phyloP scores from a whole-genome alignment of 202 grass and related monocot genomes.

The Eragrostis tef region DNA sequence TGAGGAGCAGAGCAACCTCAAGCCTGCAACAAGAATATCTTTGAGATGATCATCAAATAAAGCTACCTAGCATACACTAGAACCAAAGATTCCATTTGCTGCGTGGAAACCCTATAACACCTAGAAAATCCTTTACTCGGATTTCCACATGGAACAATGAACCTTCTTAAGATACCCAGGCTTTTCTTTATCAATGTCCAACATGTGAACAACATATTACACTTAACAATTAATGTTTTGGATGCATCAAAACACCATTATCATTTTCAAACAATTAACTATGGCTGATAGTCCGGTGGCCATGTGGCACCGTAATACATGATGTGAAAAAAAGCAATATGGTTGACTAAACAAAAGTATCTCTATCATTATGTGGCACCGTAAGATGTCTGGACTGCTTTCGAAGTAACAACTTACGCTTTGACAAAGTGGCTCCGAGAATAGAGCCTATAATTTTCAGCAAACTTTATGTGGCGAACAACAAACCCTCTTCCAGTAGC shows the following conservation, averaged over 20 bases:
- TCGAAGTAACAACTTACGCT: conserved; percentile 68
- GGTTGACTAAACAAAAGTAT: conserved; percentile 6
- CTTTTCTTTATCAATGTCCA: neutral
- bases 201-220: neutral
- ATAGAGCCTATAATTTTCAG: conserved; percentile 94
- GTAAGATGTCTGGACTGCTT: conserved; percentile 31
- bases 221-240: conserved; percentile 11
- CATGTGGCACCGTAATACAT: neutral
- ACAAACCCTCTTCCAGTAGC: conserved; percentile 97
- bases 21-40: conserved; percentile 63
- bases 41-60: conserved; percentile 43
- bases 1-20: conserved; percentile 89
- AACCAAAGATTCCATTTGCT: conserved; percentile 13
- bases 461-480: conserved; percentile 90
- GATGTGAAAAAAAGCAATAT: neutral
- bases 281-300: neutral
- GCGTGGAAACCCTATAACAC: neutral
- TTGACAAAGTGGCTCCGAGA: conserved; percentile 98
- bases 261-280: neutral
- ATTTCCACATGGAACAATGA: neutral
- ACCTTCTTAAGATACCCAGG: neutral
- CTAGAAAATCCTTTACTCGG: neutral
- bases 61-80: conserved; percentile 8
- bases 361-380: neutral
- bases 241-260: neutral